Percentiles rank a stretch among this genome's conserved stretches.
These are phyloP conservation scores for Cymbopogon flexuosus DNA, from an alignment of 202 grass and related monocot species.

Conservation along the genomic window DNA sequence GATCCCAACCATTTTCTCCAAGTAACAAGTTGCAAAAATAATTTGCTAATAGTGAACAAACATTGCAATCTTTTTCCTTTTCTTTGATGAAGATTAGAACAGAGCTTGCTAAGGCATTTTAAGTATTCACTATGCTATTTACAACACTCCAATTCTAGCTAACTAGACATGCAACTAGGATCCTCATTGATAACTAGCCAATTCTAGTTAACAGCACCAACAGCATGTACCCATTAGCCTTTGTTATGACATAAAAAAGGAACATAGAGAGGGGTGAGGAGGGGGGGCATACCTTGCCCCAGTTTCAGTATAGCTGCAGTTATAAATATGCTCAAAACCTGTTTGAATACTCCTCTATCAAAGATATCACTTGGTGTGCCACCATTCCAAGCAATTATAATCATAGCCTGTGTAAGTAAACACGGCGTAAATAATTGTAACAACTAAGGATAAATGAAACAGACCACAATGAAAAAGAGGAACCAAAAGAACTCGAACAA, in stretches of 20 bases:
- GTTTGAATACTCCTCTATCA: slow-evolving; percentile 65
- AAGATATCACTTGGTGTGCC: slow-evolving; percentile 77
- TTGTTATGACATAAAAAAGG: not conserved
- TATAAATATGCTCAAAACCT: slow-evolving; percentile 95
- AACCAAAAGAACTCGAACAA: slow-evolving; percentile 1
- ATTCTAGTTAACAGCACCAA: slow-evolving; percentile 1
- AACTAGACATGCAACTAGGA: slow-evolving; percentile 1
- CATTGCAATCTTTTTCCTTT: not conserved
- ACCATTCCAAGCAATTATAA: slow-evolving; percentile 93
- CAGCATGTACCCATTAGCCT: not conserved
- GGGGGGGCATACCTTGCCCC: slow-evolving; percentile 55
- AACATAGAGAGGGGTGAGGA: not conserved
- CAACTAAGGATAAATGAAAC: not conserved
- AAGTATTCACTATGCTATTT: too few relatives aligned
- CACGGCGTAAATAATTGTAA: not conserved
- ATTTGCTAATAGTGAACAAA: too few relatives aligned
- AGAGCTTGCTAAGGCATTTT: too few relatives aligned
- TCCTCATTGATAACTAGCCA: slow-evolving; percentile 1
- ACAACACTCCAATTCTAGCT: not conserved
- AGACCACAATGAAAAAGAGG: slow-evolving; percentile 9
- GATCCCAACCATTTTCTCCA: not conserved
- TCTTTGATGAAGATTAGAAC: not conserved
- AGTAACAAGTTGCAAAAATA: not conserved
- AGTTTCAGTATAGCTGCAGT: slow-evolving; percentile 75
- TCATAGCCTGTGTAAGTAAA: slow-evolving; percentile 56